A percentile compares a stretch with the other conserved stretches of the same genome.
phyloP scores from a whole-genome alignment of 2,329 filamentous ascomycete species.

The Calonectria hawksworthii region DNA sequence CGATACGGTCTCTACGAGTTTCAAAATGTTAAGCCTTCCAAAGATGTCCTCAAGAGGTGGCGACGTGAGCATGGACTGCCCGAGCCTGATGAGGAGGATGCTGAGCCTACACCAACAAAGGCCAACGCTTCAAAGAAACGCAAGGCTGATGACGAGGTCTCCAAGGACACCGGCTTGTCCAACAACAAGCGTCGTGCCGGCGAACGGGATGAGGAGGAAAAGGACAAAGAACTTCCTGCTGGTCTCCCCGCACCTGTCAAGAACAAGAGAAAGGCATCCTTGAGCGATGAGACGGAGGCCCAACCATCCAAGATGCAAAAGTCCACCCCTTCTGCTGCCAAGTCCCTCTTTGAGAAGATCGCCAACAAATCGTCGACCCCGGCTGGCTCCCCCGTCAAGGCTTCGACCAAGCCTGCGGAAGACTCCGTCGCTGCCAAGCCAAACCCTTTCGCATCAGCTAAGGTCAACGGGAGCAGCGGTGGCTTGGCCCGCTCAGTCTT shows the following conservation, averaged over 20 bases:
- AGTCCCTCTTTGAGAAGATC: conserved; percentile 70
- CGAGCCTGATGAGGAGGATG: conserved; percentile 61
- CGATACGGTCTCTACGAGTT: conserved; percentile 75
- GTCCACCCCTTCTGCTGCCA: conserved; percentile 66
- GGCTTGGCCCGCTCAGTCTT: conserved; percentile 59
- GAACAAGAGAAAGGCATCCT: conserved; percentile 67
- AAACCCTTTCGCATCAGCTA: conserved; percentile 51
- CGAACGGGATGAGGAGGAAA: conserved; percentile 57
- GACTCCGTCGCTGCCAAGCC: conserved; percentile 48
- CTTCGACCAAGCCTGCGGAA: conserved; percentile 45
- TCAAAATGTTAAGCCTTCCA: conserved; percentile 72
- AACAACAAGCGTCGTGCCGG: conserved; percentile 60
- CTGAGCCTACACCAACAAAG: conserved; percentile 50
- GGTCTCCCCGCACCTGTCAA: conserved; percentile 54
- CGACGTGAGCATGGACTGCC: conserved; percentile 69
- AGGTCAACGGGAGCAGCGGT: conserved; percentile 51
- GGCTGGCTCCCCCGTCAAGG: conserved; percentile 49
- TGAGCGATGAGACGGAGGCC: conserved; percentile 60
- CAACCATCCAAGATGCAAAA: conserved; percentile 67
- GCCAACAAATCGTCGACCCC: conserved; percentile 63
- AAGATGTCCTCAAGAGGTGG: conserved; percentile 71
- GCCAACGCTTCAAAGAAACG: conserved; percentile 63
- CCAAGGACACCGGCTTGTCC: conserved; percentile 53
- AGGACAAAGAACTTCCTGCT: conserved; percentile 42
- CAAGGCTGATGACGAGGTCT: conserved; percentile 68